phyloP scores from a whole-genome alignment of 192 early-diverging fungal genomes.

The Backusella psychrophila region DNA sequence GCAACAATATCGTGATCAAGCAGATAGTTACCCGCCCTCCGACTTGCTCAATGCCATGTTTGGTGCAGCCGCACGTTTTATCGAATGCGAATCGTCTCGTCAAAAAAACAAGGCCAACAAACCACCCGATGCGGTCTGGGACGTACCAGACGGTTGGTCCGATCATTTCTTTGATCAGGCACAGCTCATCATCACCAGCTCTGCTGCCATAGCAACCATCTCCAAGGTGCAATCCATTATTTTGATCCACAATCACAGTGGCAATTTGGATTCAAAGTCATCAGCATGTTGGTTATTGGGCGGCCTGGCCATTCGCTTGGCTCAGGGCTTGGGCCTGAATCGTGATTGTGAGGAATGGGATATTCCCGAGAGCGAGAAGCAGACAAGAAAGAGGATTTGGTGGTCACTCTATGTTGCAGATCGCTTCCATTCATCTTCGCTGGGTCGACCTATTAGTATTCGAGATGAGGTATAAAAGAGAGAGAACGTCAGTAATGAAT shows the following conservation, averaged over 20 bases:
- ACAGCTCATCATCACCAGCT: slow-evolving; percentile 10
- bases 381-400: slow-evolving; percentile 72
- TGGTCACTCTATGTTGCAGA: slow-evolving; percentile 74
- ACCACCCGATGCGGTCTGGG: slow-evolving; percentile 24
- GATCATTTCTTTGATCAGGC: slow-evolving; percentile 34
- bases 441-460: slow-evolving; percentile 60
- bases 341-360: slow-evolving; percentile 60
- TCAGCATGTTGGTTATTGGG: slow-evolving; percentile 32
- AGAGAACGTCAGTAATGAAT: no score
- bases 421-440: slow-evolving; percentile 60
- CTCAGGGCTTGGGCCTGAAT: slow-evolving; percentile 76
- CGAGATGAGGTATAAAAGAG: slow-evolving; percentile 31
- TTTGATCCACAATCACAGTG: slow-evolving; percentile 34
- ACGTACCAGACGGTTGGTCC: slow-evolving; percentile 33
- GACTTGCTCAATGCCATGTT: slow-evolving; percentile 33
- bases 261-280: slow-evolving; percentile 30
- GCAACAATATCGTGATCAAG: slow-evolving; percentile 34
- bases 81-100: slow-evolving; percentile 19
- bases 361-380: slow-evolving; percentile 51
- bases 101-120: slow-evolving; percentile 15
- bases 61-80: slow-evolving; percentile 33
- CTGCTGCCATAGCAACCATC: slow-evolving; percentile 16
- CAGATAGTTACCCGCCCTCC: slow-evolving; percentile 24
- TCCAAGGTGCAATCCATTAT: slow-evolving; percentile 35
- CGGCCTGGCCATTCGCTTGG: slow-evolving; percentile 28